Base-by-base conservation (phyloP, 2,329 filamentous ascomycete species). In the Fusarium brevicatenulatum region DNA sequence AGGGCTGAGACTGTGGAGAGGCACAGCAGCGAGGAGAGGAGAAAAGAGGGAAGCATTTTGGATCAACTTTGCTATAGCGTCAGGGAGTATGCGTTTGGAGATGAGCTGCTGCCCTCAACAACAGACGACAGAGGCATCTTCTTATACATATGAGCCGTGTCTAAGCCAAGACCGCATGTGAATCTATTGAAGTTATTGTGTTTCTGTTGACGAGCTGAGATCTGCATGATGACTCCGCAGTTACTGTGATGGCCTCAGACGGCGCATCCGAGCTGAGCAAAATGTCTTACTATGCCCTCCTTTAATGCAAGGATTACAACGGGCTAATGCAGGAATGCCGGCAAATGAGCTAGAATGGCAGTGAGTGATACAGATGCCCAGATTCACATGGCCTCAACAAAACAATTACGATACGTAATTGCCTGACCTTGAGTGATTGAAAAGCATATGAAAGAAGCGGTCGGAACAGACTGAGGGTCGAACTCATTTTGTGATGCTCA, bases 21-120 rank as follows among this genome's bases (percentile, higher is more conserved):
- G 66, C 68, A 75, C 23, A 73, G 12, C 16, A 76, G 42, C 19
- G 49, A 63, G 1, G 63, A 67, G 7, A 77, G 32, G n/a, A 77
- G 37, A 25, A 73, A 32, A 7, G 74, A 70, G 21, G 40, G 25
- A n/a, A 68, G 68, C 72, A 77, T 73, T n/a, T 60, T 66, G 30
- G 10, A n/a, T 16, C n/a, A 37, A 18, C 9, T 18, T 25, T 30
- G 13, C 10, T 57, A 49, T 28, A 12, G 40, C 19, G 30, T 23
- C 30, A 36, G 13, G 2, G 18, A 16, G 9, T 7, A n/a, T 10
- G 23, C 28, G 8, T 9, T 13, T 4, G 18, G 34, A 9, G 15
- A 15, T 23, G 12, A 25, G 19, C n/a, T 47, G 15, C 5, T 23
- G 16, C 23, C 7, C 28, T 16, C 4, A 13, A 30, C 1, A 4